A percentile compares a stretch with the other conserved stretches of the same genome.
These are phyloP conservation scores for Botrytis fabae DNA, from an alignment of 2,329 filamentous ascomycete species.

Conservation along the genomic window DNA sequence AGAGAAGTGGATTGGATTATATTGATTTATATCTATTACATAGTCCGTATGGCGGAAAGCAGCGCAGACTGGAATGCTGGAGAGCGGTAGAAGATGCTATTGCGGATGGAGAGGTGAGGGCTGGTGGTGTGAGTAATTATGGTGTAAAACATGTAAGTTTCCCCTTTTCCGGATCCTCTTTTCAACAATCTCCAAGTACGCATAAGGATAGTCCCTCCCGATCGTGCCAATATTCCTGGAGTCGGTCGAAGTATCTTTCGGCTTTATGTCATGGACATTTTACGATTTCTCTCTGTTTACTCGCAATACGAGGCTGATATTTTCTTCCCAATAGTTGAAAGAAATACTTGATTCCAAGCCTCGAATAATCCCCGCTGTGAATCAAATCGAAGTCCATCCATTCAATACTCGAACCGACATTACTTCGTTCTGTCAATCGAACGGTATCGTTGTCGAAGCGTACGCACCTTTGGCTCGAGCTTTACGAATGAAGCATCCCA, in stretches of 20 bases:
- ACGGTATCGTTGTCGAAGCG: constrained; percentile 72
- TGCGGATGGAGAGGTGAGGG: constrained; percentile 66
- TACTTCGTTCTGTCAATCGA: constrained; percentile 61
- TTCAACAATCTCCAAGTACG: not conserved
- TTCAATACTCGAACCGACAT: constrained; percentile 76
- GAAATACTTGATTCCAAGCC: constrained; percentile 43
- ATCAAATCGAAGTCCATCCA: constrained; percentile 80
- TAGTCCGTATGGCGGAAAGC: constrained; percentile 72
- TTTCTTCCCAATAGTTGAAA: constrained; percentile 30
- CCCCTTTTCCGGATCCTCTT: not conserved
- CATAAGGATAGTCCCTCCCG: not conserved
- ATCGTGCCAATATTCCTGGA: not conserved
- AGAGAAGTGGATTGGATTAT: constrained; percentile 67
- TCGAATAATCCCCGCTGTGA: constrained; percentile 65
- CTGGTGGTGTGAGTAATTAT: constrained; percentile 76
- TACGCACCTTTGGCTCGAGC: constrained; percentile 77
- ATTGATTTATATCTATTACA: constrained; percentile 80
- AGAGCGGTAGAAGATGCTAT: constrained; percentile 75
- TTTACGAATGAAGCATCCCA: constrained; percentile 67
- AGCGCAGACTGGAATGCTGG: constrained; percentile 71
- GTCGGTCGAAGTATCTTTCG: not conserved
- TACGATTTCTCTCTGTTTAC: not conserved
- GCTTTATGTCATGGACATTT: no score
- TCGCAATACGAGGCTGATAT: not conserved
- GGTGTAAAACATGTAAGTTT: constrained; percentile 68